Conservation (phyloP, 2,329 filamentous ascomycete species). For the Didymella lethalis region DNA sequence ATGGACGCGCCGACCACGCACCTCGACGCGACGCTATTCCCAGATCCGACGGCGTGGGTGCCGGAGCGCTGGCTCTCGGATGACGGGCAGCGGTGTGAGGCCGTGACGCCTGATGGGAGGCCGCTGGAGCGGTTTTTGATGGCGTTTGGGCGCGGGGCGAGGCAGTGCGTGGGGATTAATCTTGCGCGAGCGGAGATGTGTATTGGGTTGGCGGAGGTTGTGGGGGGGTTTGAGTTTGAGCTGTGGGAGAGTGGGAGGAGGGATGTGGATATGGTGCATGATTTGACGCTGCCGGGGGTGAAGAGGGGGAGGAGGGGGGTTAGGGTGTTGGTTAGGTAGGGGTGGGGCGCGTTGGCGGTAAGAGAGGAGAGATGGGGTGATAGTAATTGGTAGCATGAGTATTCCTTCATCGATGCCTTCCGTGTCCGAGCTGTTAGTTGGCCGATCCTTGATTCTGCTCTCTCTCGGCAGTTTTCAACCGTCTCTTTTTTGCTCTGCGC, state of each 20-base stretch:
- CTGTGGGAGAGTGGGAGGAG: slow-evolving; percentile 17
- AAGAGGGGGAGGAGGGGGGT: slow-evolving; percentile 14
- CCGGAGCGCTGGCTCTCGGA: slow-evolving; percentile 42
- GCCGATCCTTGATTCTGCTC: neutral
- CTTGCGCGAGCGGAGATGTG: slow-evolving; percentile 24
- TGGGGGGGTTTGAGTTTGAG: slow-evolving; percentile 21
- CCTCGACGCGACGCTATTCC: slow-evolving; percentile 34
- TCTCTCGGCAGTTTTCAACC: neutral
- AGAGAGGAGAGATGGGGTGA: too few relatives aligned
- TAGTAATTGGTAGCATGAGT: too few relatives aligned
- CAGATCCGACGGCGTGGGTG: slow-evolving; percentile 24
- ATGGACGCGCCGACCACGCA: slow-evolving; percentile 41
- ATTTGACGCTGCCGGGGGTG: slow-evolving; percentile 22
- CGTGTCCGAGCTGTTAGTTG: neutral
- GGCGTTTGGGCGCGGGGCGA: slow-evolving; percentile 22
- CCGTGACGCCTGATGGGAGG: slow-evolving; percentile 1
- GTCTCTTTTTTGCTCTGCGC: neutral
- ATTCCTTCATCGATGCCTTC: too few relatives aligned
- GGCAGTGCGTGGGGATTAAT: slow-evolving; percentile 24
- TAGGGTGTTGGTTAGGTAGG: slow-evolving; percentile 12
- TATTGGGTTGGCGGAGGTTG: slow-evolving; percentile 19
- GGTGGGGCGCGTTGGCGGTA: neutral
- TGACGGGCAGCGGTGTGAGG: neutral
- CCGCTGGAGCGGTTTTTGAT: slow-evolving; percentile 23
- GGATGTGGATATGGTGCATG: slow-evolving; percentile 23